Conservation (phyloP, 768 basidiomycete species). For the Chalciporus sphaerocephalus region DNA sequence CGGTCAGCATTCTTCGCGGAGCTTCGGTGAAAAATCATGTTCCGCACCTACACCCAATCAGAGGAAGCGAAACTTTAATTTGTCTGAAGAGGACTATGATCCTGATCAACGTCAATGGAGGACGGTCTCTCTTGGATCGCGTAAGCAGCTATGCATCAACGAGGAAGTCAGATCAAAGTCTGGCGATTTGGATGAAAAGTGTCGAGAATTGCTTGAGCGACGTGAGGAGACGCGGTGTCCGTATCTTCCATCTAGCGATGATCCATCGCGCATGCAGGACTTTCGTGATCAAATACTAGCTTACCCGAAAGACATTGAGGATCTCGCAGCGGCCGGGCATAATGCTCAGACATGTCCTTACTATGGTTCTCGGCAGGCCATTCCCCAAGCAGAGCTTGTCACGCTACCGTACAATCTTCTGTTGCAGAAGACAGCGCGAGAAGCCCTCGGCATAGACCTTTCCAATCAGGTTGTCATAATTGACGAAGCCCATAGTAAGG, state of each 20-base stretch:
- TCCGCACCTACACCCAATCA: constrained; percentile 2
- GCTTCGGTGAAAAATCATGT: not conserved
- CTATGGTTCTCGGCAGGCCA: constrained; percentile 84
- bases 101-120: constrained; percentile 37
- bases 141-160: constrained; percentile 92
- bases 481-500: constrained; percentile 94
- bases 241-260: constrained; percentile 65
- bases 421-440: constrained; percentile 75
- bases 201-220: constrained; percentile 73
- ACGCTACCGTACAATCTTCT: constrained; percentile 92
- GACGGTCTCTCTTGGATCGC: constrained; percentile 81
- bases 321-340: constrained; percentile 72
- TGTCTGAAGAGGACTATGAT: constrained; percentile 24
- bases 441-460: constrained; percentile 82
- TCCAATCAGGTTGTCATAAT: constrained; percentile 83
- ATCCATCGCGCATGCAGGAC: constrained; percentile 70
- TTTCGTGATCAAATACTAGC: constrained; percentile 87
- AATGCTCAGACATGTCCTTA: constrained; percentile 79
- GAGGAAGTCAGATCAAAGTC: constrained; percentile 60
- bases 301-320: constrained; percentile 90
- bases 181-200: constrained; percentile 81
- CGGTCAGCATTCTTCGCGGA: constrained; percentile 13
- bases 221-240: constrained; percentile 68
- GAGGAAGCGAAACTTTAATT: constrained; percentile 19
- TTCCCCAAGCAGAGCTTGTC: constrained; percentile 91